phyloP scores from a whole-genome alignment of 139 green algal species.

The Helicosporidium sp. region DNA sequence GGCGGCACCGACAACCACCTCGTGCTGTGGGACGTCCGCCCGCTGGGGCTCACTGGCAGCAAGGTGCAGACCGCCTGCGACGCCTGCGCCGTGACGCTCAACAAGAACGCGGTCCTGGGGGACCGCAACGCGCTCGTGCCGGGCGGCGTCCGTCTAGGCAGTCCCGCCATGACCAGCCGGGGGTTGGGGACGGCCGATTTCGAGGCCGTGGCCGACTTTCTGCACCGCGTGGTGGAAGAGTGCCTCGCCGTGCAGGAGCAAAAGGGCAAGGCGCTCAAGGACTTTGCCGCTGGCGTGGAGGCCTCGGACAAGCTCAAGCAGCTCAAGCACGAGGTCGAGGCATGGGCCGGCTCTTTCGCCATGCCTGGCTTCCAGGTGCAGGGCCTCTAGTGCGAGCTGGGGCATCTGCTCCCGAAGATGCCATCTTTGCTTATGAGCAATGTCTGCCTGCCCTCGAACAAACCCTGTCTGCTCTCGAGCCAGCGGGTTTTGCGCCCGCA shows the following conservation, averaged over 20 bases:
- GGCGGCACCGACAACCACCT: constrained; percentile 73
- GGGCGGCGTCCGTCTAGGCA: constrained; percentile 59
- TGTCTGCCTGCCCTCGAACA: no score
- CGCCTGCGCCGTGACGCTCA: constrained; percentile 69
- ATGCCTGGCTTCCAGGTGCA: constrained; percentile 40
- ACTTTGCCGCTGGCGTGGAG: constrained; percentile 43
- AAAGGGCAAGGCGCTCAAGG: constrained; percentile 65
- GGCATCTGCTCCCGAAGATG: no score
- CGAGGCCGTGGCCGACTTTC: constrained; percentile 44
- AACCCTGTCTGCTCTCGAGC: no score
- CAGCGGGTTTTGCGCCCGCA: no score
- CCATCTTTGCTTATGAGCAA: no score
- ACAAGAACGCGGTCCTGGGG: constrained; percentile 78
- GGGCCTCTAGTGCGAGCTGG: no score
- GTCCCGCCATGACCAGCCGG: constrained; percentile 65
- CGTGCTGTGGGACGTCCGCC: constrained; percentile 68
- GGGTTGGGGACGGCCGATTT: constrained; percentile 49
- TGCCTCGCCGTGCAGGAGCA: constrained; percentile 55
- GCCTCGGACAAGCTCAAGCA: constrained; percentile 14
- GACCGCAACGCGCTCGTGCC: constrained; percentile 58
- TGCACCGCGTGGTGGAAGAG: constrained; percentile 39
- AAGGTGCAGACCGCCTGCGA: constrained; percentile 76
- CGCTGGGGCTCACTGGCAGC: constrained; percentile 52
- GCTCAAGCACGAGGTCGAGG: constrained; percentile 23
- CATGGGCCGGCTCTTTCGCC: constrained; percentile 26